phyloP scores from a whole-genome alignment of 345 rosid species.

The Salix dunnii region DNA sequence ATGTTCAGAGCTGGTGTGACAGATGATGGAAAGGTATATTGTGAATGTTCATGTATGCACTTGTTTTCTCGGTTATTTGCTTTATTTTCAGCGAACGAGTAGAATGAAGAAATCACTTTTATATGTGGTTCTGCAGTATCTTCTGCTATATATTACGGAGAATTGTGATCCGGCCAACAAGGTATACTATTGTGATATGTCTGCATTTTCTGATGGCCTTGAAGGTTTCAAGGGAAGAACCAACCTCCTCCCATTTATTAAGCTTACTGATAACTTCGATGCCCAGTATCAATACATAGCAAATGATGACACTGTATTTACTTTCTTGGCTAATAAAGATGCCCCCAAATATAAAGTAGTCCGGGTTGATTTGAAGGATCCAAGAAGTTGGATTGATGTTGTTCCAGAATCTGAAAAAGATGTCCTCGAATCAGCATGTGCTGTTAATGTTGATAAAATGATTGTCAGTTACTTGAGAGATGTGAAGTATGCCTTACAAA shows the following conservation, averaged over 20 bases:
- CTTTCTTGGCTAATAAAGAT: slow-evolving; percentile 70
- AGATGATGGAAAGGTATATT: slow-evolving; percentile 75
- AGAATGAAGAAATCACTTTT: background rate
- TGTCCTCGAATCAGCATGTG: slow-evolving; percentile 67
- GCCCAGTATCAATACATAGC: slow-evolving; percentile 59
- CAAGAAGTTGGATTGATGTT: slow-evolving; percentile 67
- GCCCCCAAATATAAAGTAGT: slow-evolving; percentile 86
- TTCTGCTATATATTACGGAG: slow-evolving; percentile 52
- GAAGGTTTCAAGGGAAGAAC: slow-evolving; percentile 52
- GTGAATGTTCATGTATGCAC: background rate
- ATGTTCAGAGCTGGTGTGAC: slow-evolving; percentile 52
- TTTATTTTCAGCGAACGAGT: background rate
- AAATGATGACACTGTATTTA: slow-evolving; percentile 68
- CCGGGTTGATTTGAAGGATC: slow-evolving; percentile 71
- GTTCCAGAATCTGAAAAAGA: slow-evolving; percentile 70
- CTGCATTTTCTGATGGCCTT: slow-evolving; percentile 58
- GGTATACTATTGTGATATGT: slow-evolving; percentile 63
- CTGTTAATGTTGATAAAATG: slow-evolving; percentile 65
- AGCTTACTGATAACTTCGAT: slow-evolving; percentile 62
- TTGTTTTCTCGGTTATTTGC: background rate
- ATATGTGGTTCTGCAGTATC: slow-evolving; percentile 49
- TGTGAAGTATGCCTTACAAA: slow-evolving; percentile 71
- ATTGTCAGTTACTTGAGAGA: slow-evolving; percentile 80
- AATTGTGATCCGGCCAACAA: slow-evolving; percentile 81
- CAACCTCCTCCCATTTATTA: slow-evolving; percentile 60